Base-by-base conservation (phyloP, 2,329 filamentous ascomycete genomes). In the Daldinia sp. region DNA sequence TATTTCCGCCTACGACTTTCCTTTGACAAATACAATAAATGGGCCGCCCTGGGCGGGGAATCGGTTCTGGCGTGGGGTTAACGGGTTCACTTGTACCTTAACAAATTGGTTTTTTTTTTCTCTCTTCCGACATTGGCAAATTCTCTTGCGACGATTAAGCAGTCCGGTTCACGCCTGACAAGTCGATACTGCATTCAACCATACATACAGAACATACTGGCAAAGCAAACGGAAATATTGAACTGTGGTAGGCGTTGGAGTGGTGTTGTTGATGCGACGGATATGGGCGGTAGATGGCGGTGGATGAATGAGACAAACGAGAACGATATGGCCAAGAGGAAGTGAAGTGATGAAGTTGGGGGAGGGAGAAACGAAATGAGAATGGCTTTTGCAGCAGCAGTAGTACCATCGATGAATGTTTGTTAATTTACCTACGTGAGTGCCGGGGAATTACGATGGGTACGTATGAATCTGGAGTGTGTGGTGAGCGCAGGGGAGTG, bases 381-480 rank as follows among this genome's bases (percentile, higher is more conserved):
- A 68, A 69, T 66, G 67, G 58, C 65, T 61, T 67, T 62, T 57
- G 62, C 58, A 61, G 48, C 56, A 70, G 61, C 57, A 58, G 50
- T 61, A 63, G 52, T 56, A 61, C 45, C 21, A 45, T 45, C 19
- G 39, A 45, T 23, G 21, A 45, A 45, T 45, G 17, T 41, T 45
- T 52, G 32, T 34, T n/a, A 21, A 25, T 10, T 48, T 48, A 32
- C 8, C 30, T 27, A 48, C n/a, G 25, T 30, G 43, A 17, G 27
- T 30, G 45, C 4, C 9, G 25, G 45, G 17, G 15, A 48, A 17
- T 19, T 10, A 15, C 15, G 15, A 32, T 32, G 25, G 25, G 45
- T 32, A 48, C 11, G 11, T 30, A 29, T 47, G 15, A 48, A 48
- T 23, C n/a, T n/a, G n/a, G n/a, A 23, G 39, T 23, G 17, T 13